Evolutionary conservation across 257 asterid genomes (phyloP).

Genomic region (Jasminum sambac): DNA sequence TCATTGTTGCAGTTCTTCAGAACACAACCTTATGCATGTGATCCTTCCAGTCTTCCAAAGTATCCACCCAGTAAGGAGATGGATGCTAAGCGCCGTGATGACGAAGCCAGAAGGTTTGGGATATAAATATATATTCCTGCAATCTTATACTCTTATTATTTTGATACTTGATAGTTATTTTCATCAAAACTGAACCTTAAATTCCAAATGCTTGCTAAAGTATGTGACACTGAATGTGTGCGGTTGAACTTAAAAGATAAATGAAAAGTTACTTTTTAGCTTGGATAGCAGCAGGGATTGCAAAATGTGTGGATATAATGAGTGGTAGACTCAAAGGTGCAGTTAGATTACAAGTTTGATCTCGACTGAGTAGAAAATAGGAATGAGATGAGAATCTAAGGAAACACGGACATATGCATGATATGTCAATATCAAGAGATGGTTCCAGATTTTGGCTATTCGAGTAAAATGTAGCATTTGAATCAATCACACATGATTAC

Average conservation of each 20-base stretch:
- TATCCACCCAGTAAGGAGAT: constrained; percentile 95
- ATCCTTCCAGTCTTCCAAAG: constrained; percentile 86
- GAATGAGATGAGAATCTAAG: too few relatives aligned
- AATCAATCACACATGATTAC: constrained; percentile 6
- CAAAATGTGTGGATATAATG: too few relatives aligned
- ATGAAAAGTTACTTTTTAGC: too few relatives aligned
- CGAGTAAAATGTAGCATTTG: neutral
- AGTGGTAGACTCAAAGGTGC: too few relatives aligned
- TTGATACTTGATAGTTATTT: neutral
- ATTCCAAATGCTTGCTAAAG: neutral
- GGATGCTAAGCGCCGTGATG: constrained; percentile 89
- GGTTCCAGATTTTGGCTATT: neutral
- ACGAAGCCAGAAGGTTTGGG: constrained; percentile 84
- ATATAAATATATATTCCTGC: neutral
- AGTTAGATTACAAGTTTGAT: too few relatives aligned
- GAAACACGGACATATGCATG: too few relatives aligned
- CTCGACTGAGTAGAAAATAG: too few relatives aligned
- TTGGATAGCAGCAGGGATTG: too few relatives aligned
- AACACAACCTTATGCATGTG: constrained; percentile 73
- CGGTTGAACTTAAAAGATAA: too few relatives aligned
- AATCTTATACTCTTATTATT: neutral
- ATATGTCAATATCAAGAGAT: neutral
- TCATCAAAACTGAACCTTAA: neutral
- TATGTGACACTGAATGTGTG: neutral
- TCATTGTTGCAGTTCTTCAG: constrained; percentile 61